Conservation (phyloP, 75 land plant genomes). For the Cunninghamia lanceolata region DNA sequence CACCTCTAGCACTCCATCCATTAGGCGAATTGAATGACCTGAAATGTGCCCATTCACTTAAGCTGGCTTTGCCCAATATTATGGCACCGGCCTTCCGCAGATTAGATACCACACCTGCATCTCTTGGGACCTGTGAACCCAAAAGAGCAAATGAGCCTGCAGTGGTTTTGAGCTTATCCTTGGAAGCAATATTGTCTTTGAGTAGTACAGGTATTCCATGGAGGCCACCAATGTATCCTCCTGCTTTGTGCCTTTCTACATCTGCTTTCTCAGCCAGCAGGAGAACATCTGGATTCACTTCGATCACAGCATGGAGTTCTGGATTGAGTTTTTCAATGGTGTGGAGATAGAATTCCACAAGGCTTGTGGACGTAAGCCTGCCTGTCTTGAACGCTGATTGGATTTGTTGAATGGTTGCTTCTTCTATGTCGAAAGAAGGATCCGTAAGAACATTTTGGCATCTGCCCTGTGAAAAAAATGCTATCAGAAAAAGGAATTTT, state of each 20-base stretch:
- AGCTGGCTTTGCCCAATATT: too few relatives aligned
- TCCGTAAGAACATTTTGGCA: background rate
- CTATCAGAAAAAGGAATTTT: background rate
- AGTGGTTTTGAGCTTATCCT: too few relatives aligned
- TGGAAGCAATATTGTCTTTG: background rate
- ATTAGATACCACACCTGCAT: constrained; percentile 23
- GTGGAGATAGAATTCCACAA: constrained; percentile 23
- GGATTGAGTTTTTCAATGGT: too few relatives aligned
- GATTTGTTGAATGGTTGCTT: constrained; percentile 5
- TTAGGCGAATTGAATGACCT: constrained; percentile 1
- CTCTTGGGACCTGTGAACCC: constrained; percentile 14
- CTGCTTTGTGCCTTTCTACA: too few relatives aligned
- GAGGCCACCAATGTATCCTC: too few relatives aligned
- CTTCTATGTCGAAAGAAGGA: background rate
- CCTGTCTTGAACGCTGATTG: background rate
- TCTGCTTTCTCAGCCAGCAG: too few relatives aligned
- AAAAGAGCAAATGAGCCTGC: too few relatives aligned
- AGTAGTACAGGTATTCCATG: too few relatives aligned
- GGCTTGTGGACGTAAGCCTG: constrained; percentile 20
- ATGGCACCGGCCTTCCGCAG: constrained; percentile 37
- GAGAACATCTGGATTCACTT: too few relatives aligned
- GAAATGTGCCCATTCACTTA: constrained; percentile 16
- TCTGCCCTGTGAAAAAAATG: background rate
- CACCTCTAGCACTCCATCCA: too few relatives aligned
- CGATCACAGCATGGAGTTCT: too few relatives aligned